Conservation (phyloP, 495 filamentous ascomycete genomes). For the Hypoxylon perforatum region DNA sequence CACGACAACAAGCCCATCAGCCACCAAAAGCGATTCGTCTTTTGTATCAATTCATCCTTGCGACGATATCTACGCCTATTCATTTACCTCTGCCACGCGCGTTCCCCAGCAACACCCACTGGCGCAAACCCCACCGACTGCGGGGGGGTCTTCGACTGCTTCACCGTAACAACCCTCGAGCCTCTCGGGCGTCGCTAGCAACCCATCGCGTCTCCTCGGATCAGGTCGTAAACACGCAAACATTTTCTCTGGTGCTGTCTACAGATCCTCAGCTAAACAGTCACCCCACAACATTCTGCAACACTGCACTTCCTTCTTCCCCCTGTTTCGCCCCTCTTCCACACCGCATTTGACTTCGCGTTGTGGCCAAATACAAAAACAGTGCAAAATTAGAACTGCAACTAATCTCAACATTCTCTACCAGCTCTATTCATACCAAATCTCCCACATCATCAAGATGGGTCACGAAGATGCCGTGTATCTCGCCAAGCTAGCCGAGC, state of each 20-base stretch:
- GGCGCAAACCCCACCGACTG: constrained; percentile 51
- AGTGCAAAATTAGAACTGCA: background rate
- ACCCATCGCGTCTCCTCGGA: constrained; percentile 23
- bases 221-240: constrained; percentile 15
- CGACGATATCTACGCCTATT: constrained; percentile 33
- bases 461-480: constrained; percentile 99
- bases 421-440: constrained; percentile 30
- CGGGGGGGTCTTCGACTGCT: constrained; percentile 44
- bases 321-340: constrained; percentile 15
- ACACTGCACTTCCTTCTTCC: constrained; percentile 15
- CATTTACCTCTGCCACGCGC: constrained; percentile 34
- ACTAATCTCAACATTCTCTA: constrained; percentile 14
- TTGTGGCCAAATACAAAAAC: constrained; percentile 24
- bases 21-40: constrained; percentile 29
- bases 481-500: constrained; percentile 99
- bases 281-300: background rate
- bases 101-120: constrained; percentile 41
- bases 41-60: constrained; percentile 41
- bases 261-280: background rate
- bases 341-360: constrained; percentile 35
- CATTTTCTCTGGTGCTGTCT: constrained; percentile 1
- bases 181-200: constrained; percentile 14
- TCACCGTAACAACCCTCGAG: constrained; percentile 35
- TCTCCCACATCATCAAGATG: constrained; percentile 72
- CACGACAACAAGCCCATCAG: constrained; percentile 40